Percentiles rank a stretch among this genome's conserved stretches.
phyloP scores from a whole-genome alignment of 495 filamentous ascomycete genomes.

The Xylaria intraflava region DNA sequence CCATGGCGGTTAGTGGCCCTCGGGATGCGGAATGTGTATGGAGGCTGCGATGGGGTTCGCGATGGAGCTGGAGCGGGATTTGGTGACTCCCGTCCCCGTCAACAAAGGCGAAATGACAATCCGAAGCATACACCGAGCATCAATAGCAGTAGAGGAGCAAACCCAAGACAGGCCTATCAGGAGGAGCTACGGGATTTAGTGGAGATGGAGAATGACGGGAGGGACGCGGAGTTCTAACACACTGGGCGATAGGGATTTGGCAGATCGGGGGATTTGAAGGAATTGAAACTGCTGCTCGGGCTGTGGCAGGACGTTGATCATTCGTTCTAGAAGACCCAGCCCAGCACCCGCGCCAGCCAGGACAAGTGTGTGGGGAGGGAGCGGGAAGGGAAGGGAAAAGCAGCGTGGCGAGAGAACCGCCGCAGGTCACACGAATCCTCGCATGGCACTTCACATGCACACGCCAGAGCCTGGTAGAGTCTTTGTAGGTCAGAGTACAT shows the following conservation, averaged over 20 bases:
- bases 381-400: neutral
- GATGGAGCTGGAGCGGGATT: slow-evolving; percentile 8
- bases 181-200: slow-evolving; percentile 6
- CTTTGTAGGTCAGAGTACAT: too few species aligned
- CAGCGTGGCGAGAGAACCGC: neutral
- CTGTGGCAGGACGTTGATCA: neutral
- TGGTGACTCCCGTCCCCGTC: slow-evolving; percentile 8
- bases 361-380: slow-evolving; percentile 7
- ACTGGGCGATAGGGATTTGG: slow-evolving; percentile 1
- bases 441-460: neutral
- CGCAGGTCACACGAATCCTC: slow-evolving; percentile 3
- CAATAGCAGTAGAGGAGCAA: neutral
- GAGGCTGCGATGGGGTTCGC: slow-evolving; percentile 2
- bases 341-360: neutral
- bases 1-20: slow-evolving; percentile 3
- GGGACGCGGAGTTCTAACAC: neutral
- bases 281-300: neutral
- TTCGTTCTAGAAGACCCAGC: neutral
- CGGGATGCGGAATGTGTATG: slow-evolving; percentile 5
- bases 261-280: slow-evolving; percentile 4
- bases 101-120: neutral
- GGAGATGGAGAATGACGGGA: slow-evolving; percentile 5
- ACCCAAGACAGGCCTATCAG: neutral
- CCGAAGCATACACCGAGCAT: neutral
- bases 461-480: too few species aligned